These are phyloP conservation scores for Leersia perrieri DNA, from an alignment of 176 grass and related monocot genomes.

Conservation along the genomic window DNA sequence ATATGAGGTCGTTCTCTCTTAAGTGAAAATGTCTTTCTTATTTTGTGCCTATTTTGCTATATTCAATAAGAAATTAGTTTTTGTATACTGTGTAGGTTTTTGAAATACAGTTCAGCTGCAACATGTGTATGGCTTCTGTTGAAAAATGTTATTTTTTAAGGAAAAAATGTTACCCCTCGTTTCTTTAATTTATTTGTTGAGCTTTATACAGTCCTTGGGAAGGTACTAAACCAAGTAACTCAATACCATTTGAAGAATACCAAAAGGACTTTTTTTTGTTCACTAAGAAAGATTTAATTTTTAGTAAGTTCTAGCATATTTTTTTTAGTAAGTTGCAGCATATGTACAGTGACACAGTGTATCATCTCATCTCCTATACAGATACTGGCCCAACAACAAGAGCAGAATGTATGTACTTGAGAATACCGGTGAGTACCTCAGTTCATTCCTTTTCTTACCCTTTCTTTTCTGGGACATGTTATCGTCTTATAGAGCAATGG, in stretches of 20 bases:
- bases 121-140: neutral
- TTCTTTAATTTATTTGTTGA: neutral
- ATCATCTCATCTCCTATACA: constrained; percentile 28
- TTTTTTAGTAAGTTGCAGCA: neutral
- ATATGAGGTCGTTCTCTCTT: neutral
- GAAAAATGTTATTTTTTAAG: neutral
- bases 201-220: neutral
- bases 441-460: neutral
- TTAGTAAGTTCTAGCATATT: neutral
- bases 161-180: neutral
- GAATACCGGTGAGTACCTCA: constrained; percentile 65
- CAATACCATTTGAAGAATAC: neutral
- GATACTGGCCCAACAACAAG: constrained; percentile 96
- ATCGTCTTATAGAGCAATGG: neutral
- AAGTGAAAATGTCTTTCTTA: constrained; percentile 2
- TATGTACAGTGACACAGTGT: constrained; percentile 25
- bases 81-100: neutral
- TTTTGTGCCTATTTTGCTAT: neutral
- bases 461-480: neutral
- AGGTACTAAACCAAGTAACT: neutral
- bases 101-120: neutral
- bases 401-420: constrained; percentile 99
- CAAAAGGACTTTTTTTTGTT: neutral
- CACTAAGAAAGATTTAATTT: neutral
- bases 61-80: neutral